A percentile compares a stretch with the other conserved stretches of the same genome.
Evolutionary conservation across 192 early-diverging fungal genomes (phyloP).

Genomic region (Coemansia sp.): DNA sequence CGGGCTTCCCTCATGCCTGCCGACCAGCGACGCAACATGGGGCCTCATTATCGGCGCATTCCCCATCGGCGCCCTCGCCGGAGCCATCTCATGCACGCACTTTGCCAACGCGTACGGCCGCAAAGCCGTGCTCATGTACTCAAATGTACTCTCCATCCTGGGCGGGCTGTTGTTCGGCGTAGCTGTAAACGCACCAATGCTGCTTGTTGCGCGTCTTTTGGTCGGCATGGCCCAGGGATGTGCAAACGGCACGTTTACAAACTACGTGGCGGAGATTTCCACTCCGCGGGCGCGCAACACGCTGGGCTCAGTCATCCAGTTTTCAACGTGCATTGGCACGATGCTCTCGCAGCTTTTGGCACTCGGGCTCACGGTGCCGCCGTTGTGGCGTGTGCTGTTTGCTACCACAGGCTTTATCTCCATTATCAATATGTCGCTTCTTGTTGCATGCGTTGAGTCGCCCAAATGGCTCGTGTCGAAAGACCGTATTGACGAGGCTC

Average conservation of each 20-base stretch:
- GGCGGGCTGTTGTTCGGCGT: slow-evolving; percentile 59
- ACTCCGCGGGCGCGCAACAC: slow-evolving; percentile 65
- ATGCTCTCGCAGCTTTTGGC: slow-evolving; percentile 60
- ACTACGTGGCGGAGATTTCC: slow-evolving; percentile 74
- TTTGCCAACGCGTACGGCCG: slow-evolving; percentile 62
- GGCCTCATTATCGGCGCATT: slow-evolving; percentile 57
- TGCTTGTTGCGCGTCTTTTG: slow-evolving; percentile 64
- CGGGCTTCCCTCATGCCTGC: slow-evolving; percentile 36
- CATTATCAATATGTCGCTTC: slow-evolving; percentile 43
- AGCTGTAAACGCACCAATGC: slow-evolving; percentile 58
- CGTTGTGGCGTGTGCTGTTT: slow-evolving; percentile 71
- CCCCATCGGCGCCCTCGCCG: slow-evolving; percentile 65
- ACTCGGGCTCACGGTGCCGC: slow-evolving; percentile 57
- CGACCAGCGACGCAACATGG: slow-evolving; percentile 44
- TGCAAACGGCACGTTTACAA: slow-evolving; percentile 55
- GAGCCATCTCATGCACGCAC: slow-evolving; percentile 58
- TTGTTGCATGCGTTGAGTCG: slow-evolving; percentile 70
- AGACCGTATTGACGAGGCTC: slow-evolving; percentile 56
- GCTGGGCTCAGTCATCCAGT: slow-evolving; percentile 68
- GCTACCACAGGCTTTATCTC: slow-evolving; percentile 58
- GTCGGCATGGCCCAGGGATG: slow-evolving; percentile 69
- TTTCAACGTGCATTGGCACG: slow-evolving; percentile 73
- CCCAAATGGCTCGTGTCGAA: slow-evolving; percentile 68
- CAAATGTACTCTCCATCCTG: slow-evolving; percentile 62
- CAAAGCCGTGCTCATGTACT: slow-evolving; percentile 61